These are phyloP conservation scores for Melanogaster broomeanus DNA, from an alignment of 768 basidiomycete species.

Conservation along the genomic window DNA sequence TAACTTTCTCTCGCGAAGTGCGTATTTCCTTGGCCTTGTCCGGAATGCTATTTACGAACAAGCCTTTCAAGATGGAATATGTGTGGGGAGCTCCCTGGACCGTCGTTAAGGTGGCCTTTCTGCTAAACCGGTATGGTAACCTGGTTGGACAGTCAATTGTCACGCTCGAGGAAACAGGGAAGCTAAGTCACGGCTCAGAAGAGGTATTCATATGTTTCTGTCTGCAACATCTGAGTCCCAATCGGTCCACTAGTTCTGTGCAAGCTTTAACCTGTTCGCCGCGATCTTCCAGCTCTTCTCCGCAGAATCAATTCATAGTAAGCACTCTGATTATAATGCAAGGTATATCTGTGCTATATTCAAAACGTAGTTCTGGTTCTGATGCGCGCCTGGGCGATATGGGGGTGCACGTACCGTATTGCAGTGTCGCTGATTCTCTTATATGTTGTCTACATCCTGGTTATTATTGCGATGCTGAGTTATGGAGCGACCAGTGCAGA, in stretches of 20 bases:
- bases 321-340: not conserved
- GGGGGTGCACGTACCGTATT: slow-evolving; percentile 13
- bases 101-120: slow-evolving; percentile 9
- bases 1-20: slow-evolving; percentile 29
- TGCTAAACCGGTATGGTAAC: slow-evolving; percentile 19
- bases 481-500: not conserved
- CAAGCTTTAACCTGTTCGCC: slow-evolving; percentile 5
- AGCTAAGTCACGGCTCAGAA: slow-evolving; percentile 1
- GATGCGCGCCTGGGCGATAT: slow-evolving; percentile 22
- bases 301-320: slow-evolving; percentile 15
- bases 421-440: slow-evolving; percentile 2
- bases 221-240: not conserved
- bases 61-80: slow-evolving; percentile 7
- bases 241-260: slow-evolving; percentile 9
- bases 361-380: slow-evolving; percentile 16
- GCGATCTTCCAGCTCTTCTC: slow-evolving; percentile 8
- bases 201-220: not conserved
- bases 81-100: slow-evolving; percentile 19
- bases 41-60: not conserved
- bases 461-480: slow-evolving; percentile 3
- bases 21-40: not conserved
- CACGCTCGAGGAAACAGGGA: slow-evolving; percentile 1
- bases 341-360: not conserved
- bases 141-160: slow-evolving; percentile 12
- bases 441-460: slow-evolving; percentile 7